Base-by-base conservation (phyloP, 2,329 filamentous ascomycete genomes). In the Alternaria atra region DNA sequence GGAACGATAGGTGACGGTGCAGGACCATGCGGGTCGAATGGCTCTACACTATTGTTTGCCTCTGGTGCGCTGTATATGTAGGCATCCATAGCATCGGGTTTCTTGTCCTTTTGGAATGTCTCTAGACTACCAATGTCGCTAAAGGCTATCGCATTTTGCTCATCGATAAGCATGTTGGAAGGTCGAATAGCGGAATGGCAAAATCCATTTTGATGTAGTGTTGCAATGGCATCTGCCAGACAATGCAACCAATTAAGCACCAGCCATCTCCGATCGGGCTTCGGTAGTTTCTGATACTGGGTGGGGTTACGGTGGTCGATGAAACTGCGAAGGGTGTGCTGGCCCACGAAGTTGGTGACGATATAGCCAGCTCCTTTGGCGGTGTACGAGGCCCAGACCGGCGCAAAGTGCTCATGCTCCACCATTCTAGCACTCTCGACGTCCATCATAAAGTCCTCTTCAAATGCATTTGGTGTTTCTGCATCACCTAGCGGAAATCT, bases 51-150 rank as follows among this genome's bases (percentile, higher is more conserved):
- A 71, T 23, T 79, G 78, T 61, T 78, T 62, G 68, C 69, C 68
- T 94, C 91, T 1, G 91, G 91, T 0, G 91, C 89, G 1, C 87
- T 86, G 70, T 93, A 93, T 70, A 91, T 88, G 76, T 92, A 92
- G 8, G 82, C 82, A 72, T 92, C 91, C 63, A 88, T 88, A 66
- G 91, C 88, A 63, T 90, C 88, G 2, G 68, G 76, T 60, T 82
- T 84, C 59, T 84, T 85, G 46, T 82, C 84, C 51, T 79, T 80
- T 37, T 87, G 82, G 29, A 89, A 82, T 0, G 83, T 79, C 69
- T 80, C 63, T 69, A 82, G 64, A 74, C 78, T 69, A 68, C 80
- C 73, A 54, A 89, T 85, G 69, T 92, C 90, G 52, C 87, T 84
- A 61, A 91, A 87, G 60, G 90, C 89, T 47, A 93, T 86, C 61